These are phyloP conservation scores for Eurotiales sp. DNA, from an alignment of 2,329 filamentous ascomycete species.

Conservation along the genomic window DNA sequence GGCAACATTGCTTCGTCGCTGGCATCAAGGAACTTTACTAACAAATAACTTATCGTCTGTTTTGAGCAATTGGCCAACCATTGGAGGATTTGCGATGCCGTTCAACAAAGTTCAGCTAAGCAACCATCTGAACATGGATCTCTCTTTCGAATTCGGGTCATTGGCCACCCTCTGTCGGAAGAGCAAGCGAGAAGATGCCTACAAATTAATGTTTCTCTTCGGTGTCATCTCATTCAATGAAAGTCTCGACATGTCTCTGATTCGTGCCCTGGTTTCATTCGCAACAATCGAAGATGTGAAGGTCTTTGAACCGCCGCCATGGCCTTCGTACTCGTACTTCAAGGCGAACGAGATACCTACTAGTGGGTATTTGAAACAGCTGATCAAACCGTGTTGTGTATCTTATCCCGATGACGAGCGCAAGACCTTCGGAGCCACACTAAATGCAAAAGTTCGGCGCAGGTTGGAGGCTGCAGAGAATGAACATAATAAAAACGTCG, in stretches of 20 bases:
- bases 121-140: slow-evolving; percentile 37
- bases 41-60: slow-evolving; percentile 21
- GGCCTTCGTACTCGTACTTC: slow-evolving; percentile 27
- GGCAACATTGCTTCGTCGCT: background rate
- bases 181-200: slow-evolving; percentile 15
- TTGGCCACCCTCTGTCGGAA: slow-evolving; percentile 37
- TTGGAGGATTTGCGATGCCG: slow-evolving; percentile 36
- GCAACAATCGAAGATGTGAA: slow-evolving; percentile 39
- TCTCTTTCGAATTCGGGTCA: slow-evolving; percentile 42
- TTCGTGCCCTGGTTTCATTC: slow-evolving; percentile 47
- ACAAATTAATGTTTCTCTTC: slow-evolving; percentile 45
- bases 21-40: background rate
- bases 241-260: slow-evolving; percentile 34
- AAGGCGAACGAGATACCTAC: slow-evolving; percentile 16
- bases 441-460: background rate
- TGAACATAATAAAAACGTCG: no score
- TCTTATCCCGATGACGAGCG: background rate
- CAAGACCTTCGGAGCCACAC: background rate
- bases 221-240: slow-evolving; percentile 41
- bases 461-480: no score
- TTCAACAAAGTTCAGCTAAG: slow-evolving; percentile 34
- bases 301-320: slow-evolving; percentile 32
- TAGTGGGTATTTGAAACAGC: background rate
- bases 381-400: background rate
- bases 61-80: slow-evolving; percentile 30